Conservation (phyloP, 2,329 filamentous ascomycete genomes). For the Paramyrothecium roridum region DNA sequence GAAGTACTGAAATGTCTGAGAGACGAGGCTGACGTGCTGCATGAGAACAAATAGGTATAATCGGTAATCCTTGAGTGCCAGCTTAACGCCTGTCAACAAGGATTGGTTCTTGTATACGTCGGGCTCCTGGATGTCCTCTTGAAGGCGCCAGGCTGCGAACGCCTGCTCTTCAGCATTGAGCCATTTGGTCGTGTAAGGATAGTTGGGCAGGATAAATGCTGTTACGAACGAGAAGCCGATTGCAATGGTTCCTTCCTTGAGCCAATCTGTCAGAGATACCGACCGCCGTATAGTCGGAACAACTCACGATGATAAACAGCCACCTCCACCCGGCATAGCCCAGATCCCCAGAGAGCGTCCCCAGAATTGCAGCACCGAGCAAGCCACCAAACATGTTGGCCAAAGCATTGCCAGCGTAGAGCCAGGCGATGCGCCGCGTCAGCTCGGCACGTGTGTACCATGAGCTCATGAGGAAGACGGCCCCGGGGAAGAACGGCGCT, state of each 20-base stretch:
- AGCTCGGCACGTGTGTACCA: conserved; percentile 65
- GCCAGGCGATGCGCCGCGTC: conserved; percentile 55
- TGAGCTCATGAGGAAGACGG: conserved; percentile 39
- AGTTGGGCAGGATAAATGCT: conserved; percentile 23
- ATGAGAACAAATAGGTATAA: no score
- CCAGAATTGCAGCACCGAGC: conserved; percentile 56
- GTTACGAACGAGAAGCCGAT: no score
- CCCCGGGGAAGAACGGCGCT: conserved; percentile 48
- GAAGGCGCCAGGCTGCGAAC: not conserved
- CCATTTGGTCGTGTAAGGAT: conserved; percentile 35
- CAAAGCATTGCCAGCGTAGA: conserved; percentile 57
- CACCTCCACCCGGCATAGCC: conserved; percentile 61
- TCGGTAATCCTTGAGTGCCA: no score
- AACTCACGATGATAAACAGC: conserved; percentile 65
- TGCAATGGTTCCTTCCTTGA: no score
- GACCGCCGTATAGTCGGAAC: no score
- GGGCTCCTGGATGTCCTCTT: not conserved
- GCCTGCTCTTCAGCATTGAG: conserved; percentile 25
- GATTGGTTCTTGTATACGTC: no score
- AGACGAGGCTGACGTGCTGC: no score
- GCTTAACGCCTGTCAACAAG: no score
- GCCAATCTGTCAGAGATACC: no score
- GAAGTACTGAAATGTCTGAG: no score
- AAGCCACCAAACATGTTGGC: conserved; percentile 65
- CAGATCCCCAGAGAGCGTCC: conserved; percentile 12